Evolutionary conservation across 805 yeast species (phyloP).

Genomic region (Lipomyces yamadae): DNA sequence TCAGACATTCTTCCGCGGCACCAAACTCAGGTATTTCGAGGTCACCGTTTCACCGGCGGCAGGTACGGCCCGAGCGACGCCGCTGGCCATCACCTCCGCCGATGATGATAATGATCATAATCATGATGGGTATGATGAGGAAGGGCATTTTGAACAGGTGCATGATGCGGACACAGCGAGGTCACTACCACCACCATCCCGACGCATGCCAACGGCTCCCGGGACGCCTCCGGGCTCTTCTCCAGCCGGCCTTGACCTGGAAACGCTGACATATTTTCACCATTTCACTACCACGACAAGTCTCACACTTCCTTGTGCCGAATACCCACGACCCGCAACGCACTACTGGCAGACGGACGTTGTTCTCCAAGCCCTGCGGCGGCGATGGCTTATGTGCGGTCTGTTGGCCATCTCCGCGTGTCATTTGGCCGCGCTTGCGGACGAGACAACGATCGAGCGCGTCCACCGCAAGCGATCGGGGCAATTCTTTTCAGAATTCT

Average conservation of each 20-base stretch:
- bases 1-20: constrained; percentile 2
- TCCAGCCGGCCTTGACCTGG: constrained; percentile 1
- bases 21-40: constrained; percentile 1
- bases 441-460: constrained; percentile 2
- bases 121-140: too few relatives aligned
- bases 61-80: constrained; percentile 3
- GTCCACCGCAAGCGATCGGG: neutral
- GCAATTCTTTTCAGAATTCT: neutral
- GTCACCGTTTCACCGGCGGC: neutral
- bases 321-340: neutral
- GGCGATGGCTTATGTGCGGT: constrained; percentile 1
- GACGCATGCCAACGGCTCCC: neutral
- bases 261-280: neutral
- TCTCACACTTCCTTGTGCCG: neutral
- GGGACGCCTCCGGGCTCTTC: neutral
- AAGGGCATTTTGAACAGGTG: neutral
- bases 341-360: constrained; percentile 1
- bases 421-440: constrained; percentile 2
- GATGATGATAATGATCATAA: too few relatives aligned
- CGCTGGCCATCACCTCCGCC: neutral
- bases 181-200: neutral
- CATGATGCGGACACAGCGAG: constrained; percentile 2
- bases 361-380: constrained; percentile 2
- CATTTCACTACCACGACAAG: neutral
- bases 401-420: neutral